phyloP scores from a whole-genome alignment of 345 rosid species.

The Capsella bursapastoris region DNA sequence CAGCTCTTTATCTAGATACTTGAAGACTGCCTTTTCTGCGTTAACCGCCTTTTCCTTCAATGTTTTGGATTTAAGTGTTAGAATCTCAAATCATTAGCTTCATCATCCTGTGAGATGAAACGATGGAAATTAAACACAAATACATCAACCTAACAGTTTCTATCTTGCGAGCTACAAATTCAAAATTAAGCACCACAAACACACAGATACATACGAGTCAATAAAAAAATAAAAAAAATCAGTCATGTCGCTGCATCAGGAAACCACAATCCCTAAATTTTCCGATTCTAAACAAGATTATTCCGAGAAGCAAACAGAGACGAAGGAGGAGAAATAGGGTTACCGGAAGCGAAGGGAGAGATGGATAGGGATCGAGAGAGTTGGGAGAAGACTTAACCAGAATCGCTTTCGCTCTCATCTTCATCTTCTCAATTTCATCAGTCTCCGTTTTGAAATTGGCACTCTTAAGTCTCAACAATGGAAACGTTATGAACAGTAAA shows the following conservation, averaged over 20 bases:
- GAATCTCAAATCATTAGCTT: conserved; percentile 17
- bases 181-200: not conserved
- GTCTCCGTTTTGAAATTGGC: conserved; percentile 13
- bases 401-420: conserved; percentile 34
- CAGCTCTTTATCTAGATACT: conserved; percentile 31
- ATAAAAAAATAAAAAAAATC: not conserved
- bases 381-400: conserved; percentile 20
- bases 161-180: not conserved
- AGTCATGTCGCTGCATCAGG: not conserved
- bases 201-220: not conserved
- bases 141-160: conserved; percentile 11
- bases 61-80: not conserved
- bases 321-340: conserved; percentile 5
- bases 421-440: conserved; percentile 13
- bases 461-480: not conserved
- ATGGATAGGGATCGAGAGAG: conserved; percentile 17
- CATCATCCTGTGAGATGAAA: conserved; percentile 32
- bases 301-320: conserved; percentile 4
- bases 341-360: conserved; percentile 24
- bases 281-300: not conserved
- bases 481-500: not conserved
- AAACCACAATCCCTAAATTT: not conserved
- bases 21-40: conserved; percentile 31
- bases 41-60: conserved; percentile 2
- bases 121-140: not conserved